Evolutionary conservation across 2,329 filamentous ascomycete genomes (phyloP).

Genomic region (Cryphonectria parasitica): DNA sequence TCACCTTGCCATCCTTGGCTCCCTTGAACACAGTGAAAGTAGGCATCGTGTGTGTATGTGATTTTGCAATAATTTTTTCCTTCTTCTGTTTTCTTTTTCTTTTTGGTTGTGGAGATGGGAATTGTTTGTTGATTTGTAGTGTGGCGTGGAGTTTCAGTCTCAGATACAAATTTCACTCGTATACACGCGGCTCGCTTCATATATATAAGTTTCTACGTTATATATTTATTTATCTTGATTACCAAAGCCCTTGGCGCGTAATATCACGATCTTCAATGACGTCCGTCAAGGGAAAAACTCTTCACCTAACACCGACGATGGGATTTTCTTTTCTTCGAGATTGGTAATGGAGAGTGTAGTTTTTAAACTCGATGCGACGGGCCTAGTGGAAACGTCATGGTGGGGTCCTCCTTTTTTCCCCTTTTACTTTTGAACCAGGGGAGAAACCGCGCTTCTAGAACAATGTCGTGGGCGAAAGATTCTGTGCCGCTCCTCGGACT

Average conservation of each 20-base stretch:
- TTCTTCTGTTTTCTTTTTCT: background rate
- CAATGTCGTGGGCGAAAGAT: background rate
- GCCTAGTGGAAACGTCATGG: conserved; percentile 6
- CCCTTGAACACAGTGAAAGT: conserved; percentile 30
- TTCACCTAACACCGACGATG: background rate
- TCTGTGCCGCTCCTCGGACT: background rate
- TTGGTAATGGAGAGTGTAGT: background rate
- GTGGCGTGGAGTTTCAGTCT: background rate
- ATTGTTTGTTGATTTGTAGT: background rate
- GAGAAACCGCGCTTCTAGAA: background rate
- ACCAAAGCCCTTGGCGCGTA: background rate
- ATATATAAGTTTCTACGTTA: background rate
- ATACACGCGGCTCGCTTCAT: background rate
- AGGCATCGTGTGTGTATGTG: conserved; percentile 19
- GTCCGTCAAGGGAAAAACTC: background rate
- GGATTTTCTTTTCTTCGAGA: background rate
- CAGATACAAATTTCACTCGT: too few species aligned
- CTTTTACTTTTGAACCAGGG: background rate
- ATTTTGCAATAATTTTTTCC: background rate
- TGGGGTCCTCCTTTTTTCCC: background rate
- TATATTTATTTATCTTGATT: background rate
- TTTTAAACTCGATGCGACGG: background rate
- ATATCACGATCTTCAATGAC: background rate
- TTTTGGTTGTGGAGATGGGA: background rate
- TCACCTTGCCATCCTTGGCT: conserved; percentile 20